phyloP scores from a whole-genome alignment of 2,329 filamentous ascomycete genomes.

The Colletotrichum godetiae region DNA sequence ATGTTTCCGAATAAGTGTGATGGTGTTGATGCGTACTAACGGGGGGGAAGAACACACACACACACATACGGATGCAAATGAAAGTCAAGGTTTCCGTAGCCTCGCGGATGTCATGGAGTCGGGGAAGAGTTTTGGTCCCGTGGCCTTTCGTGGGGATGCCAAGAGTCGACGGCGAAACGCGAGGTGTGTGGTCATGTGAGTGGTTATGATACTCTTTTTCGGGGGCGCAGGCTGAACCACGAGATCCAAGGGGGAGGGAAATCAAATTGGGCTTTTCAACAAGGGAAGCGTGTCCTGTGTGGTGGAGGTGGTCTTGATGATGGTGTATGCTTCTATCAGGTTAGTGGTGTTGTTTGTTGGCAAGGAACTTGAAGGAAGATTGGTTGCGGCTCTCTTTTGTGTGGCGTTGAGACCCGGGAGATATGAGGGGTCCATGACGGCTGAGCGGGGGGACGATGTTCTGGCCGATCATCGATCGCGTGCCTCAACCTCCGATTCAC shows the following conservation, averaged over 20 bases:
- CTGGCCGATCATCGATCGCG: conserved; percentile 30
- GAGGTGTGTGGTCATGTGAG: conserved; percentile 21
- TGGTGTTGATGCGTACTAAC: no score
- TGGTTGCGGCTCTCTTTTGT: neutral
- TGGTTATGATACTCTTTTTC: conserved; percentile 9
- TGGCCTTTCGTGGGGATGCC: conserved; percentile 2
- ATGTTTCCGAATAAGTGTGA: neutral
- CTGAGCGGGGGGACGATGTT: neutral
- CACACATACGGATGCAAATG: neutral
- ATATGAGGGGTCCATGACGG: neutral
- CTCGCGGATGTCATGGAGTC: conserved; percentile 17
- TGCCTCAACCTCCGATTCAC: conserved; percentile 18
- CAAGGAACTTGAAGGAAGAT: neutral
- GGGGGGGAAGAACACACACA: no score
- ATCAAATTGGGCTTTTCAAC: neutral
- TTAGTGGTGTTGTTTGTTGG: neutral
- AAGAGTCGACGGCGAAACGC: conserved; percentile 27
- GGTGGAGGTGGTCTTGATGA: neutral
- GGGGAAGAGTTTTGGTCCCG: neutral
- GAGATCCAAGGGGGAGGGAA: neutral
- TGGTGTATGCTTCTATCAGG: neutral
- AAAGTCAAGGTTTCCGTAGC: conserved; percentile 16
- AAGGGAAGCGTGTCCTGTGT: neutral
- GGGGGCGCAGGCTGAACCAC: neutral
- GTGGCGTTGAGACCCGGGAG: no score